phyloP scores from a whole-genome alignment of 2,329 filamentous ascomycete species.

The Hirsutella thompsonii region DNA sequence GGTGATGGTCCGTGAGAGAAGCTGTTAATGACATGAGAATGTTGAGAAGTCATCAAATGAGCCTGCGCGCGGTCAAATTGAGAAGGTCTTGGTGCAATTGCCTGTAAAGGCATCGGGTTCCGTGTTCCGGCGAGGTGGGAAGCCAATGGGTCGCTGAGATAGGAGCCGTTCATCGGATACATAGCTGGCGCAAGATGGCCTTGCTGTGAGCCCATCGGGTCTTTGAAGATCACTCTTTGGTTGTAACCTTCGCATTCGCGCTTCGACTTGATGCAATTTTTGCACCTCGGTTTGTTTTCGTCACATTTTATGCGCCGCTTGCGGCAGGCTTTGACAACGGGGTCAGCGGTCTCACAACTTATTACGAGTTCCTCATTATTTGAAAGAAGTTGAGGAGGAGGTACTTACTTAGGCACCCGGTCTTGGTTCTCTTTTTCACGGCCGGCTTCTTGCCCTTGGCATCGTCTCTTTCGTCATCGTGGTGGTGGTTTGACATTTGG shows the following conservation, averaged over 20 bases:
- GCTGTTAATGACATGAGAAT: not conserved
- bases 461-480: conserved; percentile 25
- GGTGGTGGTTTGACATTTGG: conserved; percentile 17
- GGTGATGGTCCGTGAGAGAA: conserved; percentile 3
- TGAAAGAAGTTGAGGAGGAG: not conserved
- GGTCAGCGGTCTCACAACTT: not conserved
- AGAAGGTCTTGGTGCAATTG: conserved; percentile 39
- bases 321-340: conserved; percentile 55
- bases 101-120: conserved; percentile 23
- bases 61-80: conserved; percentile 13
- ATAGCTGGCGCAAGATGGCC: conserved; percentile 28
- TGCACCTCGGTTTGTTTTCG: conserved; percentile 71
- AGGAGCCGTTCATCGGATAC: conserved; percentile 27
- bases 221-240: conserved; percentile 69
- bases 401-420: conserved; percentile 72
- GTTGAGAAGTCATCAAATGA: conserved; percentile 2
- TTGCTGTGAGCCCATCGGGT: conserved; percentile 34
- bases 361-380: not conserved
- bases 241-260: conserved; percentile 75
- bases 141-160: conserved; percentile 11
- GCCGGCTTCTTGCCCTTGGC: conserved; percentile 32
- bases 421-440: conserved; percentile 68
- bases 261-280: conserved; percentile 79
- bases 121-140: conserved; percentile 23
- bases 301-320: conserved; percentile 95